Conservation (phyloP, 345 rosid genomes). For the Durio zibethinus region DNA sequence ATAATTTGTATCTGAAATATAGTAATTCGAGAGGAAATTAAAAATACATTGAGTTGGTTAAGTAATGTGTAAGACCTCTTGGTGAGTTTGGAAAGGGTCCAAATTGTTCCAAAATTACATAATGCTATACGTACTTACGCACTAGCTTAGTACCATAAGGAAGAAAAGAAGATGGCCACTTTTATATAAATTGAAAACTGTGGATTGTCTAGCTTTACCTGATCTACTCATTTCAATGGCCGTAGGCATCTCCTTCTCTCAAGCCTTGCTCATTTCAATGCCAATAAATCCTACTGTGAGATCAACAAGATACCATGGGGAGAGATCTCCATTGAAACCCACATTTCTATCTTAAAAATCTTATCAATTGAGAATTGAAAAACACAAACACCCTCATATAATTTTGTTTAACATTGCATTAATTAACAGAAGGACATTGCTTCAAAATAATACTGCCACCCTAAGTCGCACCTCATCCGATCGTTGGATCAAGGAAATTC, state of each 20-base stretch:
- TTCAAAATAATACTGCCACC: neutral
- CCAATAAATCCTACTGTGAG: constrained; percentile 24
- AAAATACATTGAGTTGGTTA: neutral
- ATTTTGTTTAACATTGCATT: neutral
- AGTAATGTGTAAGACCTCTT: neutral
- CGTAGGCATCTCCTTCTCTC: constrained; percentile 12
- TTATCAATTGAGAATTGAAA: constrained; percentile 7
- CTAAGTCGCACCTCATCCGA: neutral
- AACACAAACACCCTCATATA: neutral
- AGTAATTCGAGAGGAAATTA: too few relatives aligned
- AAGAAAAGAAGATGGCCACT: neutral
- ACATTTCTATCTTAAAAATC: constrained; percentile 20
- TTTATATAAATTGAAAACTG: neutral
- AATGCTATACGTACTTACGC: neutral
- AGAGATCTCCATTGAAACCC: constrained; percentile 17
- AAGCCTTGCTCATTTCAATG: constrained; percentile 9
- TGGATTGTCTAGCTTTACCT: neutral
- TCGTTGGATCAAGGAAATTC: constrained; percentile 1
- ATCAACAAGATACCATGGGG: constrained; percentile 31
- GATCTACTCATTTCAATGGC: neutral
- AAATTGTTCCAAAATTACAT: neutral
- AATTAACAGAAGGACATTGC: neutral
- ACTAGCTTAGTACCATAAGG: neutral
- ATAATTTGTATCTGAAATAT: too few relatives aligned
- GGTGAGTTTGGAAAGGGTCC: neutral